Conservation (phyloP, 2,329 filamentous ascomycete species). For the Monilinia vaccinii-corymbosi region DNA sequence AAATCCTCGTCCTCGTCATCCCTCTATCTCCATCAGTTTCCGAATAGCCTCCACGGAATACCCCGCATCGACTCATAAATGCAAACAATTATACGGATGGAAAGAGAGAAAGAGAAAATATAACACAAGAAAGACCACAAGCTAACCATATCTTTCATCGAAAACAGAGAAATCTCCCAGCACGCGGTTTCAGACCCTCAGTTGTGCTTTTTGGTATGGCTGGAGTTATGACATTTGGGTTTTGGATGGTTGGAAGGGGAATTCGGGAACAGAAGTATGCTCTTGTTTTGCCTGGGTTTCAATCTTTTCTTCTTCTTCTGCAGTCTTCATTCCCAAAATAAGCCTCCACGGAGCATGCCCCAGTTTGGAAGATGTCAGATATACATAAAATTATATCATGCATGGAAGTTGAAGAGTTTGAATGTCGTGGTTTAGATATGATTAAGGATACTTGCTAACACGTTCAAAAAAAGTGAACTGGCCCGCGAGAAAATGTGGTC, state of each 20-base stretch:
- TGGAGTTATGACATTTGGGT: conserved; percentile 77
- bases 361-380: too few species aligned
- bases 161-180: conserved; percentile 76
- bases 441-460: conserved; percentile 5
- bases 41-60: too few species aligned
- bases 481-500: conserved; percentile 98
- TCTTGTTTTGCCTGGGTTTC: not conserved
- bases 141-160: not conserved
- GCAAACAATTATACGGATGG: too few species aligned
- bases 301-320: not conserved
- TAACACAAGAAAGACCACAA: not conserved
- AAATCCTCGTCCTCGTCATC: conserved; percentile 15
- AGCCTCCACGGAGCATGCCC: too few species aligned
- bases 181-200: conserved; percentile 78
- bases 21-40: too few species aligned
- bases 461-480: conserved; percentile 53
- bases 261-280: conserved; percentile 73
- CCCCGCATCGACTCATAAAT: too few species aligned
- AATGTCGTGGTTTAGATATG: not conserved
- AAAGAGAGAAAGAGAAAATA: not conserved
- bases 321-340: too few species aligned
- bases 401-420: too few species aligned
- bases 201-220: conserved; percentile 70
- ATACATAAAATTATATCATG: too few species aligned
- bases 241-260: conserved; percentile 75